Evolutionary conservation across 2,329 filamentous ascomycete species (phyloP).

Genomic region (Scedosporium boydii): DNA sequence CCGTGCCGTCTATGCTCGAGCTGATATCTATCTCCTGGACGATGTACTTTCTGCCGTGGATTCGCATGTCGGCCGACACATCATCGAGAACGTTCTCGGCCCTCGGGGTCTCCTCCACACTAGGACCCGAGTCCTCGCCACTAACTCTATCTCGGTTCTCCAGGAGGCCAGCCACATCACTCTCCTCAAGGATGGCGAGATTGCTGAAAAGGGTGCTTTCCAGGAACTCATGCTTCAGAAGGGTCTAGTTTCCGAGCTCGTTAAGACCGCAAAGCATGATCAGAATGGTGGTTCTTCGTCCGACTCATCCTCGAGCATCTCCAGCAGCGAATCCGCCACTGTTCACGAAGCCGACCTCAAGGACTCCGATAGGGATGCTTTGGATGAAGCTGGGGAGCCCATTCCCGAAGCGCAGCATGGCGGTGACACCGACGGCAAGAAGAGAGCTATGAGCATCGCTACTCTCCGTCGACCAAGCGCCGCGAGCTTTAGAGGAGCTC

Average conservation of each 20-base stretch:
- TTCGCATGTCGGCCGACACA: conserved; percentile 88
- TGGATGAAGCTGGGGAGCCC: conserved; percentile 70
- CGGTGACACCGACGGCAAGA: conserved; percentile 38
- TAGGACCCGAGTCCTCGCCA: conserved; percentile 89
- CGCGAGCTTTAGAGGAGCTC: conserved; percentile 77
- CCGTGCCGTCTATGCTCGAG: conserved; percentile 87
- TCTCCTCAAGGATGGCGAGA: conserved; percentile 70
- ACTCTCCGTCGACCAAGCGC: conserved; percentile 86
- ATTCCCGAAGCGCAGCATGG: conserved; percentile 58
- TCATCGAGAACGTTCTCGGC: conserved; percentile 91
- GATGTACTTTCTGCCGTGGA: conserved; percentile 96
- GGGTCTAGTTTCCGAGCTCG: conserved; percentile 75
- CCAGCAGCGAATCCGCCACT: conserved; percentile 47
- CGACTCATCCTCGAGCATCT: conserved; percentile 28
- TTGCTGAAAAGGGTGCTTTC: conserved; percentile 84
- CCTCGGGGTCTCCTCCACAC: conserved; percentile 68
- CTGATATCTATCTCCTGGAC: conserved; percentile 92
- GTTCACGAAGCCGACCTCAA: conserved; percentile 41
- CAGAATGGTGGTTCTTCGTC: conserved; percentile 30
- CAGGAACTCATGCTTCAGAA: conserved; percentile 88
- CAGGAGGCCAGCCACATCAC: conserved; percentile 84
- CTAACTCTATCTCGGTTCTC: conserved; percentile 87
- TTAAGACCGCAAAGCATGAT: conserved; percentile 63
- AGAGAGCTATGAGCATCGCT: conserved; percentile 58
- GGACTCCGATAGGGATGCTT: conserved; percentile 50